Percentiles rank a stretch among this genome's conserved stretches.
Conservation (phyloP, 805 yeast genomes). For the Pichia deserticola region DNA sequence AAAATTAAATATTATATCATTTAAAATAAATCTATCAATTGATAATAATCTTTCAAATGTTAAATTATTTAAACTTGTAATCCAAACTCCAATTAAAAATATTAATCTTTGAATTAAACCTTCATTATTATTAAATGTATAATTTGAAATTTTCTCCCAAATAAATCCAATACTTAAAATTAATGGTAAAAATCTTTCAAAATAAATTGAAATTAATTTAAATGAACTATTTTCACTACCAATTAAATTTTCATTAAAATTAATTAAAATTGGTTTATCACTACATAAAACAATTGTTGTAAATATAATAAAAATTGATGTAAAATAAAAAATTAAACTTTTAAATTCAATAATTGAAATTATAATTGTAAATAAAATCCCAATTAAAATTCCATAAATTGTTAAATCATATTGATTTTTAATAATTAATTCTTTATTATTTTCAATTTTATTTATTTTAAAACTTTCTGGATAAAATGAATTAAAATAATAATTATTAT, state of each 20-base stretch:
- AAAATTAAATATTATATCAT: conserved; percentile 66
- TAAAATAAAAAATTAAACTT: conserved; percentile 40
- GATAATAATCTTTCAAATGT: conserved; percentile 85
- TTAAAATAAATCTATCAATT: conserved; percentile 69
- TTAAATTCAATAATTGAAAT: not conserved
- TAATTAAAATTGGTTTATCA: conserved; percentile 68
- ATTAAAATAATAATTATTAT: not conserved
- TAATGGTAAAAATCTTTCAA: conserved; percentile 69
- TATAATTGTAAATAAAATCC: not conserved
- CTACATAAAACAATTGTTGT: conserved; percentile 24
- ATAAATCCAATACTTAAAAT: conserved; percentile 9
- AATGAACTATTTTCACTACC: not conserved
- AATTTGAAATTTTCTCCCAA: not conserved
- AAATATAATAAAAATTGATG: conserved; percentile 73
- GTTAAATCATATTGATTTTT: not conserved
- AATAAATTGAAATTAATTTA: conserved; percentile 58
- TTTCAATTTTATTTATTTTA: conserved; percentile 50
- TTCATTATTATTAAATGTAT: not conserved
- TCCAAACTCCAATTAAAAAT: not conserved
- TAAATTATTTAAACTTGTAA: conserved; percentile 59
- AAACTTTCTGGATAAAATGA: conserved; percentile 62
- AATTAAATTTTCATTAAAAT: conserved; percentile 34
- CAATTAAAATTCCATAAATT: not conserved
- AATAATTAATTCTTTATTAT: not conserved
- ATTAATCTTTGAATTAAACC: not conserved